Evolutionary conservation across 2,329 filamentous ascomycete genomes (phyloP).

Genomic region (Rhynchosporium secalis): DNA sequence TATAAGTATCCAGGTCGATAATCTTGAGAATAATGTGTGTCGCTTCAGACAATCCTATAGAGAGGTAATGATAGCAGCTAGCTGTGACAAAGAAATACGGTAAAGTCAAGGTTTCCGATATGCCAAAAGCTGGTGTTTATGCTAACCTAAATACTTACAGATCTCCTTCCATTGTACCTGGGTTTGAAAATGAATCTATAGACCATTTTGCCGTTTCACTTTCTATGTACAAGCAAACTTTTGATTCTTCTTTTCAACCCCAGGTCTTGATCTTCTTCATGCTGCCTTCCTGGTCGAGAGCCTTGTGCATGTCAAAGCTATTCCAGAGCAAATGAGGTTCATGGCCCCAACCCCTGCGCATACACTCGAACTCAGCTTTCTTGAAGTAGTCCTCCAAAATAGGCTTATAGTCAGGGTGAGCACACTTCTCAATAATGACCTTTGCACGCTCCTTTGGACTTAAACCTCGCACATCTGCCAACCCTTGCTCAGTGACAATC

Average conservation of each 20-base stretch:
- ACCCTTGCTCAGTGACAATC: slow-evolving; percentile 73
- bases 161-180: no score
- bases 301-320: slow-evolving; percentile 86
- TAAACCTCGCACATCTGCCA: slow-evolving; percentile 82
- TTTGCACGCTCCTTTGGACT: slow-evolving; percentile 77
- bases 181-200: no score
- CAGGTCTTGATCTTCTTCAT: slow-evolving; percentile 57
- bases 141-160: no score
- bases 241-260: slow-evolving; percentile 27
- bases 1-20: no score
- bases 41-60: no score
- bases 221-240: not conserved
- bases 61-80: no score
- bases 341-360: slow-evolving; percentile 85
- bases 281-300: slow-evolving; percentile 76
- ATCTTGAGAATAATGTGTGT: no score
- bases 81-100: no score
- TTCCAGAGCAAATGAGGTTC: slow-evolving; percentile 87
- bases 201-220: not conserved
- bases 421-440: slow-evolving; percentile 84
- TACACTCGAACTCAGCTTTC: slow-evolving; percentile 81
- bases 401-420: slow-evolving; percentile 80
- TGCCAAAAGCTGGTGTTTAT: no score
- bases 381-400: slow-evolving; percentile 83
- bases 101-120: no score